Evolutionary conservation across 176 grass and related monocot genomes (phyloP).

Genomic region (Juncus effusus): DNA sequence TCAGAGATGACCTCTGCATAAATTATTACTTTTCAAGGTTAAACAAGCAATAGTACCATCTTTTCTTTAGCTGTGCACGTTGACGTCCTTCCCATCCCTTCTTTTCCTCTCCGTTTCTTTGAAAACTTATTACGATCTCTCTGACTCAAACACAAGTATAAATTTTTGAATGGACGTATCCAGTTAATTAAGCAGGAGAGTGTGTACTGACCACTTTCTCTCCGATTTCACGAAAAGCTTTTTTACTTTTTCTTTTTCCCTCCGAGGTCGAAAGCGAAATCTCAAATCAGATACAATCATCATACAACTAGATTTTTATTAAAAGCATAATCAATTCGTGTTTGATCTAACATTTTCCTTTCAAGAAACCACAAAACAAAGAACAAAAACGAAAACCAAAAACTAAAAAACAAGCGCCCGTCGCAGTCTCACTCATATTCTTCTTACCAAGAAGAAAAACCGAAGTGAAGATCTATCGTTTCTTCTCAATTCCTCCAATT

Average conservation of each 20-base stretch:
- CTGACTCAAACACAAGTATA: too few species aligned
- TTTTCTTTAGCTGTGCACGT: too few species aligned
- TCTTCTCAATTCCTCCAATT: background rate
- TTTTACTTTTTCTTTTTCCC: constrained; percentile 23
- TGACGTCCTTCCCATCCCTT: too few species aligned
- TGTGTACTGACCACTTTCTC: background rate
- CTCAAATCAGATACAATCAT: background rate
- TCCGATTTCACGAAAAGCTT: constrained; percentile 20
- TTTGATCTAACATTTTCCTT: constrained; percentile 16
- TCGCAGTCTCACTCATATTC: background rate
- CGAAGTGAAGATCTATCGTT: constrained; percentile 15
- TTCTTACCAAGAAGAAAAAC: background rate
- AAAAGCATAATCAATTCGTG: background rate
- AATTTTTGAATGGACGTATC: too few species aligned
- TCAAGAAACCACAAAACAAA: constrained; percentile 12
- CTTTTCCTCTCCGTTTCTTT: too few species aligned
- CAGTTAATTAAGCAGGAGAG: too few species aligned
- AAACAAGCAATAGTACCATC: too few species aligned
- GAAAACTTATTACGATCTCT: too few species aligned
- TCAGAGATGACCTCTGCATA: too few species aligned
- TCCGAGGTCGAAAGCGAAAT: constrained; percentile 10
- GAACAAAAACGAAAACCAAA: constrained; percentile 6
- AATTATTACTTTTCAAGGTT: too few species aligned
- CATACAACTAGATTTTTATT: background rate
- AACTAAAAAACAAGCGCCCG: background rate